phyloP scores from a whole-genome alignment of 768 basidiomycete genomes.

The Kwoniella shandongensis region DNA sequence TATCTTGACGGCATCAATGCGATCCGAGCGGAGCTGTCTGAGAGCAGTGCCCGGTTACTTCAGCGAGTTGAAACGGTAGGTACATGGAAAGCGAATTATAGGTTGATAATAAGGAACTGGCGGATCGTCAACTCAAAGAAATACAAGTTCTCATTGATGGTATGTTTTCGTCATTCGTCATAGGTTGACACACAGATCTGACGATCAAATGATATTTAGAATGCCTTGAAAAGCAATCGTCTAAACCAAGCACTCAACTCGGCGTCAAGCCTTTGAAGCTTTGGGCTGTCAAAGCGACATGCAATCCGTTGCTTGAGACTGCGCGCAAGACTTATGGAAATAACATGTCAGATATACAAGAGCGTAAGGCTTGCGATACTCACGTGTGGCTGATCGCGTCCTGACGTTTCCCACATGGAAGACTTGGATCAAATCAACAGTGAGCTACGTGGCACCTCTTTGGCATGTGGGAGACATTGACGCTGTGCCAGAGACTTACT shows the following conservation, averaged over 20 bases:
- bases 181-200: too few relatives aligned
- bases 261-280: constrained; percentile 72
- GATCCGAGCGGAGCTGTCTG: background rate
- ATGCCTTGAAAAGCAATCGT: too few relatives aligned
- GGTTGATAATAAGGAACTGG: constrained; percentile 10
- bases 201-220: too few relatives aligned
- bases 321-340: constrained; percentile 94
- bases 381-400: background rate
- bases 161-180: background rate
- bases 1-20: constrained; percentile 56
- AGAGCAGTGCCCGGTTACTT: constrained; percentile 27
- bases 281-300: constrained; percentile 86
- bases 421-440: constrained; percentile 10
- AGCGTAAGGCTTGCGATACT: constrained; percentile 27
- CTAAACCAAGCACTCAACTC: too few relatives aligned
- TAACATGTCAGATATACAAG: constrained; percentile 76
- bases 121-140: background rate
- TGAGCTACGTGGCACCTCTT: too few relatives aligned
- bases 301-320: constrained; percentile 82
- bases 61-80: constrained; percentile 40
- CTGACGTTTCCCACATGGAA: constrained; percentile 7
- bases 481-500: constrained; percentile 16
- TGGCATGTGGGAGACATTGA: too few relatives aligned
- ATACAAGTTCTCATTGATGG: constrained; percentile 1
- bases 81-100: too few relatives aligned